Conservation (phyloP, 1,139 yeast species). For the Suhomyces anneliseae region DNA sequence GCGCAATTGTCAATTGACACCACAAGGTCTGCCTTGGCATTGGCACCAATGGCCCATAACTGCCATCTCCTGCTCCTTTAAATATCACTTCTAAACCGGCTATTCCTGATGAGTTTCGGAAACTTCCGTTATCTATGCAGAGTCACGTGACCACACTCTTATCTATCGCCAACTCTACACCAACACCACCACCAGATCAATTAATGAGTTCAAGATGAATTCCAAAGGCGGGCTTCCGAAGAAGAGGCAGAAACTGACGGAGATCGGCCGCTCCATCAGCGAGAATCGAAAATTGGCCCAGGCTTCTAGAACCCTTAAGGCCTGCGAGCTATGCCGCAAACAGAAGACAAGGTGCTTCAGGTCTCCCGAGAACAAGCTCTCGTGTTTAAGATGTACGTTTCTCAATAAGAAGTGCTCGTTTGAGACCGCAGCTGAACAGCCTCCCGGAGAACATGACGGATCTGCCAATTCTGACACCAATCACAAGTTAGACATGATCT, state of each 20-base stretch:
- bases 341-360: conserved; percentile 67
- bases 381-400: conserved; percentile 59
- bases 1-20: too few species aligned
- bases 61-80: too few species aligned
- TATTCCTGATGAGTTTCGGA: too few species aligned
- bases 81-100: too few species aligned
- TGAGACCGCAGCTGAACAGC: conserved; percentile 22
- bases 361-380: conserved; percentile 40
- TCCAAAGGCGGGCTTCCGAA: background rate
- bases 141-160: background rate
- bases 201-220: background rate
- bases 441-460: conserved; percentile 5
- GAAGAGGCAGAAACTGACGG: background rate
- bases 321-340: conserved; percentile 59
- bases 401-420: conserved; percentile 55
- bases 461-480: background rate
- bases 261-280: background rate
- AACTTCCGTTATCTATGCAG: background rate
- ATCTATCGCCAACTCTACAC: background rate
- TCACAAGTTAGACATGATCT: conserved; percentile 26
- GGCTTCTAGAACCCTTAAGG: conserved; percentile 52
- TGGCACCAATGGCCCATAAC: too few species aligned
- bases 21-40: too few species aligned
- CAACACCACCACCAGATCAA: too few species aligned
- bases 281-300: conserved; percentile 18